These are phyloP conservation scores for Entomortierella beljakovae DNA, from an alignment of 192 early-diverging fungal species.

Conservation along the genomic window DNA sequence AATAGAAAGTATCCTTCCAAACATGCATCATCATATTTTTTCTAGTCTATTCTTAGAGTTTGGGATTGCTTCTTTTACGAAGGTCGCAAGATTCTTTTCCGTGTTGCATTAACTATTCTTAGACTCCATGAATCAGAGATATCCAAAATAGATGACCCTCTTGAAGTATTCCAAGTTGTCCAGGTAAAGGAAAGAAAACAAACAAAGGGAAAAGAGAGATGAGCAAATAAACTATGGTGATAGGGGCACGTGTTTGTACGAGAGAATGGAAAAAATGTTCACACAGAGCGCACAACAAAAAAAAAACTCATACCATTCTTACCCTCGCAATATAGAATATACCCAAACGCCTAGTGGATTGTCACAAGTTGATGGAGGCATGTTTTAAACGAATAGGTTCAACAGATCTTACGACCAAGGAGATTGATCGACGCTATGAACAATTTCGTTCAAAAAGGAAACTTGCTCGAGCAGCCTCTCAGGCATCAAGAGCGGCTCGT, in stretches of 20 bases:
- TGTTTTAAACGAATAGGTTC: slow-evolving; percentile 51
- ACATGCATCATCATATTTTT: too few relatives aligned
- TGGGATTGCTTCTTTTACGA: slow-evolving; percentile 88
- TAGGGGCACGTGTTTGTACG: background rate
- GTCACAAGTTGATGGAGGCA: slow-evolving; percentile 70
- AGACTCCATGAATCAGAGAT: slow-evolving; percentile 74
- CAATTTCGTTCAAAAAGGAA: slow-evolving; percentile 40
- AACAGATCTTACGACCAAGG: slow-evolving; percentile 43
- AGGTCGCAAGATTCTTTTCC: slow-evolving; percentile 79
- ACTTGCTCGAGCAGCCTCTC: slow-evolving; percentile 20
- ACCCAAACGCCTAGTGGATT: slow-evolving; percentile 70
- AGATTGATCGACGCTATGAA: slow-evolving; percentile 45
- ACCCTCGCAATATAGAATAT: slow-evolving; percentile 71
- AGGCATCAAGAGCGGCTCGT: slow-evolving; percentile 12
- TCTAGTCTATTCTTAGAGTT: slow-evolving; percentile 75
- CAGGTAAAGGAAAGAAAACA: slow-evolving; percentile 42
- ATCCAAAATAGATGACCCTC: slow-evolving; percentile 63
- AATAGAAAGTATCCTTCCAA: background rate
- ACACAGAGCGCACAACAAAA: too few relatives aligned
- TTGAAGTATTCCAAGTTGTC: slow-evolving; percentile 70
- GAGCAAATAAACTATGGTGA: too few relatives aligned
- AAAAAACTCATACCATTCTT: too few relatives aligned
- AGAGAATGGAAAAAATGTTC: too few relatives aligned
- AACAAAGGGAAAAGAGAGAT: too few relatives aligned
- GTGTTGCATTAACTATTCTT: slow-evolving; percentile 79